phyloP scores from a whole-genome alignment of 2,329 filamentous ascomycete genomes.

The Chaetomium olivaceum region DNA sequence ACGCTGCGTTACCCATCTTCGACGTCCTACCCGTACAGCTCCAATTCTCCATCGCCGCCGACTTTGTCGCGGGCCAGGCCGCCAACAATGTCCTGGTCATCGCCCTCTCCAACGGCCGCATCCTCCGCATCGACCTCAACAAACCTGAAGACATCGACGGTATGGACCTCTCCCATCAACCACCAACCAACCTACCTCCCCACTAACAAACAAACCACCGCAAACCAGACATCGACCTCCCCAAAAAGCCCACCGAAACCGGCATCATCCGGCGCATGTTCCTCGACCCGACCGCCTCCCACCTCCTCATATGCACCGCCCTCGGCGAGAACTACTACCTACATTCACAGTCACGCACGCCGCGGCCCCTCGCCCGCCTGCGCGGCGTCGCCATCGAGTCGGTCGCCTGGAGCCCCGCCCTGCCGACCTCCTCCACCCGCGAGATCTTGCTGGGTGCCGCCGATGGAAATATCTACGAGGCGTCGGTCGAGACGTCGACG shows the following conservation, averaged over 20 bases:
- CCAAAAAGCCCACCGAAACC: constrained; percentile 86
- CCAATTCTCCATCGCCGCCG: constrained; percentile 89
- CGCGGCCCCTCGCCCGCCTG: constrained; percentile 76
- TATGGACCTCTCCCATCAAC: constrained; percentile 40
- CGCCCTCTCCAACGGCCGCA: constrained; percentile 86
- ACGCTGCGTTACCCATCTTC: constrained; percentile 78
- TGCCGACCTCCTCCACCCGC: constrained; percentile 88
- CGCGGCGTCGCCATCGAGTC: constrained; percentile 87
- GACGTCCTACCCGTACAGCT: constrained; percentile 90
- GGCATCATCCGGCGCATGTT: constrained; percentile 95
- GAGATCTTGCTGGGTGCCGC: constrained; percentile 89
- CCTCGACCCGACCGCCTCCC: constrained; percentile 93
- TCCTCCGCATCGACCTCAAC: constrained; percentile 91
- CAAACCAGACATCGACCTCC: constrained; percentile 85
- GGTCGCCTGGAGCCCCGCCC: constrained; percentile 90
- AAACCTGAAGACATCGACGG: constrained; percentile 93
- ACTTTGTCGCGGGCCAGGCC: constrained; percentile 95
- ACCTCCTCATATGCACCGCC: constrained; percentile 87
- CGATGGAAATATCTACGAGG: constrained; percentile 95
- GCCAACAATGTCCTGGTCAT: constrained; percentile 96
- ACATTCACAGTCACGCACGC: constrained; percentile 88
- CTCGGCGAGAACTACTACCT: constrained; percentile 97
- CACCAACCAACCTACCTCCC: neutral
- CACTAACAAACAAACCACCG: neutral
- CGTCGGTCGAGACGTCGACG: constrained; percentile 88